A percentile compares a stretch with the other conserved stretches of the same genome.
These are phyloP conservation scores for Margaritispora aquatica DNA, from an alignment of 495 filamentous ascomycete genomes.

Conservation along the genomic window DNA sequence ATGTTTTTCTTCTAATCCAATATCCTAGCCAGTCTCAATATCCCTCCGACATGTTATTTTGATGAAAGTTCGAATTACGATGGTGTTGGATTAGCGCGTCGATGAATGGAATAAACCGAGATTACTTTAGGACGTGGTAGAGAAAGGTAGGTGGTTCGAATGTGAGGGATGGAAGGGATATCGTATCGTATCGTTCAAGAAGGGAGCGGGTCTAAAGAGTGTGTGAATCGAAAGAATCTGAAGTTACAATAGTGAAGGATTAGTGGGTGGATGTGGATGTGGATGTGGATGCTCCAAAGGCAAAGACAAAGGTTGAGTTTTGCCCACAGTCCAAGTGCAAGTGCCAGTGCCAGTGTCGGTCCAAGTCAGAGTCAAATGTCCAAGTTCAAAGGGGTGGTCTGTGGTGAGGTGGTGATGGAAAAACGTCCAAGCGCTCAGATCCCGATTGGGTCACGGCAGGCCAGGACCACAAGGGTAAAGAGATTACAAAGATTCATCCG, in stretches of 20 bases:
- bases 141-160: background rate
- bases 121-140: background rate
- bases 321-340: background rate
- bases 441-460: background rate
- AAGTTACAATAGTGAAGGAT: background rate
- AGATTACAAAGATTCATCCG: background rate
- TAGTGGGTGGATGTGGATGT: background rate
- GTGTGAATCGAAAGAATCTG: background rate
- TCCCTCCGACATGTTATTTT: conserved; percentile 4
- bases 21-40: background rate
- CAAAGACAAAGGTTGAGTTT: too few relatives aligned
- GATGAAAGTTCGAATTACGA: background rate
- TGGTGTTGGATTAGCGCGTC: conserved; percentile 4
- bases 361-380: too few relatives aligned
- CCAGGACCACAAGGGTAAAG: background rate
- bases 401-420: background rate
- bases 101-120: background rate
- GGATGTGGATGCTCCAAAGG: background rate
- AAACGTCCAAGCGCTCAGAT: background rate
- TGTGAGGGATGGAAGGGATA: background rate
- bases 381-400: background rate
- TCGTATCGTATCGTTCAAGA: background rate
- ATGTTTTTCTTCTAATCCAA: conserved; percentile 26
- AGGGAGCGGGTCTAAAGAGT: background rate
- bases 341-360: too few relatives aligned